phyloP scores from a whole-genome alignment of 805 yeast genomes.

The Candida khao-thaluensis region DNA sequence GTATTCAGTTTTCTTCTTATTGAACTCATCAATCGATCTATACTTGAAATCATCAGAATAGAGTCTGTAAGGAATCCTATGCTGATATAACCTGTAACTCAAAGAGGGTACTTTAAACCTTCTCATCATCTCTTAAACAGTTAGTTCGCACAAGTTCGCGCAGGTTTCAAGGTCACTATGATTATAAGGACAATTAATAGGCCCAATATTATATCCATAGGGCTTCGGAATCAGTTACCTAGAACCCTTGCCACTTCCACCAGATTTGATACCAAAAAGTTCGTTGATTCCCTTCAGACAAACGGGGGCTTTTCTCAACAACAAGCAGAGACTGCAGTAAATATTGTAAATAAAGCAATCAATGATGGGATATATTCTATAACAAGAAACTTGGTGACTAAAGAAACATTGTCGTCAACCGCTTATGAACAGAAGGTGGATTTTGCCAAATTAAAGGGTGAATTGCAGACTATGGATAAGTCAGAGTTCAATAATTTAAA shows the following conservation, averaged over 20 bases:
- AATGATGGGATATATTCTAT: slow-evolving; percentile 77
- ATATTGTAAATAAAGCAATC: slow-evolving; percentile 68
- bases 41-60: slow-evolving; percentile 12
- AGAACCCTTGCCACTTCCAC: slow-evolving; percentile 27
- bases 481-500: slow-evolving; percentile 78
- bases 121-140: no score
- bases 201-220: no score
- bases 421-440: slow-evolving; percentile 96
- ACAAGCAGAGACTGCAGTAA: slow-evolving; percentile 80
- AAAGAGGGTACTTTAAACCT: neutral
- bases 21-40: slow-evolving; percentile 35
- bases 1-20: slow-evolving; percentile 26
- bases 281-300: slow-evolving; percentile 61
- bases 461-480: slow-evolving; percentile 81
- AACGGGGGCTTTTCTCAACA: slow-evolving; percentile 67
- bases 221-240: neutral
- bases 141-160: no score
- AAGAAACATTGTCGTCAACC: slow-evolving; percentile 77
- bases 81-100: neutral
- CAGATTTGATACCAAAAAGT: slow-evolving; percentile 73
- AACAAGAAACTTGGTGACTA: slow-evolving; percentile 75
- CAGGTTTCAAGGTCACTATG: no score
- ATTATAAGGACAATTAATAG: no score
- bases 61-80: neutral
- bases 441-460: slow-evolving; percentile 91